Evolutionary conservation across 2,329 filamentous ascomycete species (phyloP).

Genomic region (Cryphonectria nitschkei): DNA sequence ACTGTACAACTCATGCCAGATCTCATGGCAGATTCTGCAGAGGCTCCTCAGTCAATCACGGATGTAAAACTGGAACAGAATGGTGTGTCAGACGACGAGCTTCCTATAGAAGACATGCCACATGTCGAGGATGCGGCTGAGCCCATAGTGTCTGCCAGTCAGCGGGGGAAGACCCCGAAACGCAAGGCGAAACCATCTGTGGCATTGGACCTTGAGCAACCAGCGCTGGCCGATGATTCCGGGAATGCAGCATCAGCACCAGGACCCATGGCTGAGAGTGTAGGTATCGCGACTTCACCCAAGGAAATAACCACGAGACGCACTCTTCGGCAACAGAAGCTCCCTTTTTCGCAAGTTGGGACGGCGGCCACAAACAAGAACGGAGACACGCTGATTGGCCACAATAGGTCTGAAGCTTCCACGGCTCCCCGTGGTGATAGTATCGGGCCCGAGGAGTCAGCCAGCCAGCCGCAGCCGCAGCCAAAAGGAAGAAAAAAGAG

Average conservation of each 20-base stretch:
- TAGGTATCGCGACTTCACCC: background rate
- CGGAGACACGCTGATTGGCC: background rate
- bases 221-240: background rate
- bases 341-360: background rate
- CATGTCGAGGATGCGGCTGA: background rate
- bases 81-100: conserved; percentile 1
- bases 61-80: background rate
- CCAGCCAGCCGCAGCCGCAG: conserved; percentile 8
- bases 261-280: background rate
- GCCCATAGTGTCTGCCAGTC: background rate
- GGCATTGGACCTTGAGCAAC: background rate
- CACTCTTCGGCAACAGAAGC: background rate
- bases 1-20: background rate
- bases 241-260: background rate
- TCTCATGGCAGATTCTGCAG: background rate
- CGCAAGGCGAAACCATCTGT: conserved; percentile 14
- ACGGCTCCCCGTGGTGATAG: background rate
- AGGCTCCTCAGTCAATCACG: background rate
- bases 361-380: background rate
- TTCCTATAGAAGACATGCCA: conserved; percentile 15
- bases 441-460: conserved; percentile 10
- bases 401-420: background rate
- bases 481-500: conserved; percentile 21
- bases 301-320: background rate
- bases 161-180: conserved; percentile 8